These are phyloP conservation scores for Alternaria sp. DNA, from an alignment of 2,329 filamentous ascomycete genomes.

Conservation along the genomic window DNA sequence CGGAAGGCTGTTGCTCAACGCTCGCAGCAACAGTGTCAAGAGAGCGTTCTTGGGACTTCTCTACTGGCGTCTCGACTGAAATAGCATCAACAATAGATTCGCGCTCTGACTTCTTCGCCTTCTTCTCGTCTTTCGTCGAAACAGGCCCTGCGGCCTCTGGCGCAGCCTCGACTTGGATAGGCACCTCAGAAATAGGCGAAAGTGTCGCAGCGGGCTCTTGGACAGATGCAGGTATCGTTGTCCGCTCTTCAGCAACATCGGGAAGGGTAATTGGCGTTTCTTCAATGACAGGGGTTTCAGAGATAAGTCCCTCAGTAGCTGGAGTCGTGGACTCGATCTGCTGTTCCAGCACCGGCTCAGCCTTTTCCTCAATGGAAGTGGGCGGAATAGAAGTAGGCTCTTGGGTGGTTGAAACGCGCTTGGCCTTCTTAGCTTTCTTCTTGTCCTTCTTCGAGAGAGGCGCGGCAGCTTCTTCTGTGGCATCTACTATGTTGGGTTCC, in stretches of 20 bases:
- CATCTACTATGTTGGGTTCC: neutral
- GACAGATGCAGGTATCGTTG: neutral
- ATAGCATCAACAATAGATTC: conserved; percentile 24
- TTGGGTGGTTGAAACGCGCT: conserved; percentile 23
- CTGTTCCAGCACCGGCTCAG: conserved; percentile 8
- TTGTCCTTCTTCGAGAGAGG: conserved; percentile 29
- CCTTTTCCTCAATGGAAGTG: conserved; percentile 18
- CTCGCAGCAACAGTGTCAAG: conserved; percentile 2
- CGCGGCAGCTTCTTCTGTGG: conserved; percentile 6
- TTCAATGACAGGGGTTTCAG: neutral
- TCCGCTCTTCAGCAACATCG: neutral
- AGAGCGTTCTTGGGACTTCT: conserved; percentile 10
- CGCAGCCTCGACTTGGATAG: neutral
- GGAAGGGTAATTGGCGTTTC: neutral
- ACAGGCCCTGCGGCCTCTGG: neutral
- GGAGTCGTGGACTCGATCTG: neutral
- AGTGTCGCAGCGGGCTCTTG: conserved; percentile 1
- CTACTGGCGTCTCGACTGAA: conserved; percentile 8
- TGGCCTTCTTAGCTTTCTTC: conserved; percentile 32
- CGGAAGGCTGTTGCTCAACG: conserved; percentile 6
- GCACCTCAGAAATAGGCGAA: neutral
- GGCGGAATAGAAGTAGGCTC: conserved; percentile 9
- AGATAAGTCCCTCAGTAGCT: neutral
- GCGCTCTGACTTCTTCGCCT: conserved; percentile 35
- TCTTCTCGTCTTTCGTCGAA: conserved; percentile 31